Conservation (phyloP, 345 rosid genomes). For the Mangifera indica region DNA sequence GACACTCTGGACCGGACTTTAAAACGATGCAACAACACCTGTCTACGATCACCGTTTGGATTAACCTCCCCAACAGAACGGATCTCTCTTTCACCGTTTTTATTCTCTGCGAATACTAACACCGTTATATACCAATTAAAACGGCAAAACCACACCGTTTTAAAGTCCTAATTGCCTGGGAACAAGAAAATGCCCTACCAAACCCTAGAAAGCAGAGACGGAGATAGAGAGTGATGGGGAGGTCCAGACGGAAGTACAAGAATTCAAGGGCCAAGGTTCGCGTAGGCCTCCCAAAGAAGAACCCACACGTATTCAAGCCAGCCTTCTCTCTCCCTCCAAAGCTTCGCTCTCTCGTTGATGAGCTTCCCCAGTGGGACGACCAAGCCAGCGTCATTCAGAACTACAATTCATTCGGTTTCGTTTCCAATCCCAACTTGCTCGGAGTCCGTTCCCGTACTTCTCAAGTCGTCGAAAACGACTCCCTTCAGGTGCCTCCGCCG, state of each 20-base stretch:
- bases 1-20: too few species aligned
- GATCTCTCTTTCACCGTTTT: neutral
- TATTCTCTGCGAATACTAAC: neutral
- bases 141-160: neutral
- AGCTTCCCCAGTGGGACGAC: slow-evolving; percentile 73
- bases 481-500: slow-evolving; percentile 65
- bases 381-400: slow-evolving; percentile 73
- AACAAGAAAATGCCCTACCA: neutral
- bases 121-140: neutral
- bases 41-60: neutral
- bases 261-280: slow-evolving; percentile 70
- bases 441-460: slow-evolving; percentile 73
- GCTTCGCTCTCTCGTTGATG: slow-evolving; percentile 64
- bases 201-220: slow-evolving; percentile 25
- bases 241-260: slow-evolving; percentile 89
- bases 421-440: slow-evolving; percentile 82
- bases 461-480: slow-evolving; percentile 58
- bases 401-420: slow-evolving; percentile 87
- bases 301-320: slow-evolving; percentile 72
- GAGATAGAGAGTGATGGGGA: slow-evolving; percentile 54
- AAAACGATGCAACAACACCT: too few species aligned
- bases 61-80: neutral
- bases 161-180: neutral
- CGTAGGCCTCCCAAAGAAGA: slow-evolving; percentile 80
- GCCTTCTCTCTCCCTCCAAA: slow-evolving; percentile 84